A percentile compares a stretch with the other conserved stretches of the same genome.
Evolutionary conservation across 768 basidiomycete genomes (phyloP).

Genomic region (Fistulinella prunicolor): DNA sequence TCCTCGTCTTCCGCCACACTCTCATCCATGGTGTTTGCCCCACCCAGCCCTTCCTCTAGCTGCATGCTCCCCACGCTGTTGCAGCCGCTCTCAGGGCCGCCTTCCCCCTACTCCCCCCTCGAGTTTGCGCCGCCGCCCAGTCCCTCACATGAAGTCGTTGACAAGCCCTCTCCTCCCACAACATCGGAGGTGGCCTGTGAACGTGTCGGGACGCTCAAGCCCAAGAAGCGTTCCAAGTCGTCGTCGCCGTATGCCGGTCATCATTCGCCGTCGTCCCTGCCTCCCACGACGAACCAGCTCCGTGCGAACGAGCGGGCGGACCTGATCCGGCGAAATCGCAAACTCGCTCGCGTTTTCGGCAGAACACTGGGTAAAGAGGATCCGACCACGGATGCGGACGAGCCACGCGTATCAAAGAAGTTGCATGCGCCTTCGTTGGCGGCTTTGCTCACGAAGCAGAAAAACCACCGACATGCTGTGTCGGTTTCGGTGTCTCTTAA

Average conservation of each 20-base stretch:
- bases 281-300: constrained; percentile 68
- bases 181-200: constrained; percentile 46
- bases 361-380: constrained; percentile 53
- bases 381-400: constrained; percentile 23
- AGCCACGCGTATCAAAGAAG: constrained; percentile 22
- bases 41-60: constrained; percentile 24
- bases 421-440: constrained; percentile 24
- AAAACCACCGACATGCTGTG: constrained; percentile 30
- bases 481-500: constrained; percentile 29
- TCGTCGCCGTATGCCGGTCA: constrained; percentile 25
- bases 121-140: constrained; percentile 27
- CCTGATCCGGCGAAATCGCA: constrained; percentile 68
- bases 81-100: constrained; percentile 22
- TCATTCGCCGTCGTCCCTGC: constrained; percentile 31
- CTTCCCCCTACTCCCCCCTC: constrained; percentile 30
- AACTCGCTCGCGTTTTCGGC: constrained; percentile 80
- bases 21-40: constrained; percentile 30
- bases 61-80: constrained; percentile 1
- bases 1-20: constrained; percentile 21
- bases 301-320: constrained; percentile 64
- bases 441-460: constrained; percentile 31
- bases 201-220: constrained; percentile 24
- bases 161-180: constrained; percentile 45
- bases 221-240: constrained; percentile 28
- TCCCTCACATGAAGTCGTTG: background rate